These are phyloP conservation scores for Chenopodium formosanum DNA, from an alignment of 148 eudicot species.

Conservation along the genomic window DNA sequence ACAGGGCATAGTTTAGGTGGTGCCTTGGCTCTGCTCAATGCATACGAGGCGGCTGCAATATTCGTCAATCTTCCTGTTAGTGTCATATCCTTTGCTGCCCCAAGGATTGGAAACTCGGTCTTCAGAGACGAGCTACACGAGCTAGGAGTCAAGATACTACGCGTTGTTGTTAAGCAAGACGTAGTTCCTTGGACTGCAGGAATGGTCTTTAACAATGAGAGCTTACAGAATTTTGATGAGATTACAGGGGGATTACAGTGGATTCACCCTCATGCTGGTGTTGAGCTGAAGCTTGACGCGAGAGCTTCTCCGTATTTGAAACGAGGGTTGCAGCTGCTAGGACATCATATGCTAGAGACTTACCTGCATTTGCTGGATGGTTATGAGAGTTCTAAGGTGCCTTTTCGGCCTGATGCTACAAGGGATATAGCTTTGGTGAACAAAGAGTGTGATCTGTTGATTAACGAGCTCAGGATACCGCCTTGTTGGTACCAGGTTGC, in stretches of 20 bases:
- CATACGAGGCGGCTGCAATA: constrained; percentile 57
- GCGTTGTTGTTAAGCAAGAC: constrained; percentile 61
- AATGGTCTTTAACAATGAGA: constrained; percentile 50
- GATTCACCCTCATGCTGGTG: constrained; percentile 75
- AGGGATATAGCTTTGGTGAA: constrained; percentile 72
- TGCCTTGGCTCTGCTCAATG: constrained; percentile 59
- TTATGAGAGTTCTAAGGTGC: constrained; percentile 31
- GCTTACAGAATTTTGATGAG: constrained; percentile 53
- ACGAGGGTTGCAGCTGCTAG: constrained; percentile 48
- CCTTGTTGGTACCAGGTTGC: constrained; percentile 62
- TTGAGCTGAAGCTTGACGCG: constrained; percentile 56
- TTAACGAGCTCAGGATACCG: constrained; percentile 62
- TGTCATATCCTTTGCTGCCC: constrained; percentile 70
- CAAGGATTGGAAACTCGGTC: constrained; percentile 70
- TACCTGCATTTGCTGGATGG: constrained; percentile 69
- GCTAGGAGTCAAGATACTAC: constrained; percentile 56
- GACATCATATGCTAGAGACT: constrained; percentile 67
- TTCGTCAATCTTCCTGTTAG: constrained; percentile 47
- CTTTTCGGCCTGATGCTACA: constrained; percentile 46
- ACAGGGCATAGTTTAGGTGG: constrained; percentile 92
- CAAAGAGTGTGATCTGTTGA: constrained; percentile 62
- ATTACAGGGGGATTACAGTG: constrained; percentile 53
- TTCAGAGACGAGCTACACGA: constrained; percentile 57
- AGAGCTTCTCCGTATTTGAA: constrained; percentile 61
- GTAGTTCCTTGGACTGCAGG: constrained; percentile 71